Base-by-base conservation (phyloP, 2,329 filamentous ascomycete species). In the Penicillium thymicola region DNA sequence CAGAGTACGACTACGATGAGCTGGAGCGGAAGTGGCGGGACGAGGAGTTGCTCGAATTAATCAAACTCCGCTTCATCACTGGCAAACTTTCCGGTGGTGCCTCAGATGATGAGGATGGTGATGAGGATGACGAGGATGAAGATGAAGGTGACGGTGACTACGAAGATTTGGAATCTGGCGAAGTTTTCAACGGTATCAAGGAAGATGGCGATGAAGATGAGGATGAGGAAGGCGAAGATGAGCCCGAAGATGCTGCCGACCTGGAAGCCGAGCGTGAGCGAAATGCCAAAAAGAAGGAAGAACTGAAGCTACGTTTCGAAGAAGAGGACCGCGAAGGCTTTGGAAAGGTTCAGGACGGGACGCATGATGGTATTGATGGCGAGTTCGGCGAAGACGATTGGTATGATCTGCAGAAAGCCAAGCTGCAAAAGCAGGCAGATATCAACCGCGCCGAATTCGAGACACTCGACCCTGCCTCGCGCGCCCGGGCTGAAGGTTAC, bases 271-370 rank as follows among this genome's bases (percentile, higher is more conserved):
- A 99, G 76, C 89, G 94, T 64, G 90, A 91, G 65, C 89, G 85
- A 74, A 99, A 99, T 68, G 94, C 94, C 2, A 85, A 87, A 63
- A 84, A 90, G 62, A 99, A 99, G 75, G 94, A 97, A 75, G 94
- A 99, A 72, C 84, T 99, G 51, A 95, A 91, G 71, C 80, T 95
- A 51, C 86, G 95, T 1, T 99, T 99, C 70, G 94, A 99, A 70
- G 92, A 97, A 74, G 94, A 99, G 79, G 94, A 99, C 70, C 85
- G 90, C n/a, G 94, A 99, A 71, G 94, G 94, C 0, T 92, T 97
- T 71, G 76, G 70, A 7, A 86, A 89, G 67, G 95, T 95, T 69
- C 91, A 94, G 75, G 95, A 95, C 70, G 87, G 89, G 28, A 85
- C 87, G 49, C 89, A 89, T 63, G 85, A 84, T 30, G 87, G 82